Base-by-base conservation (phyloP, 129 eudicot species). In the Cynara cardunculus region DNA sequence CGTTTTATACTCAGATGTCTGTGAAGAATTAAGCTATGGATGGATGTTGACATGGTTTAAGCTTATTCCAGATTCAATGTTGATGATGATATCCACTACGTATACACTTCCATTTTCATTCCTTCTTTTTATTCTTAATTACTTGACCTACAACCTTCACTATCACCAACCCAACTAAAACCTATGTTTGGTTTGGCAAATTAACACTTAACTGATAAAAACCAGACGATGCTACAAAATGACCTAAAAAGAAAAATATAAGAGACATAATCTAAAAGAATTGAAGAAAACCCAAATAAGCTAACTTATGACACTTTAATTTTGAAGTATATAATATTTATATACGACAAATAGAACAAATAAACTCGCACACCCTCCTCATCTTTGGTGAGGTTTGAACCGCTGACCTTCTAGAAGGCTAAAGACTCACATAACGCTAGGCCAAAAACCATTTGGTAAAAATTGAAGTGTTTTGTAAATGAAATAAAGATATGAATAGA, bases 81-180 rank as follows among this genome's bases (percentile, higher is more conserved):
- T 37, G 85, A 81, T 74, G 81, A 68, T 74, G 81, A 82, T 75
- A 75, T 31, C 85, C 85, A 75, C 81, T 75, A 35, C 65, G 34
- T 26, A 74, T 67, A 5, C 5, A n/a, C 39, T 80, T 30, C 30
- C 35, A 67, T 81, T 70, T 74, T 25, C 69, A 65, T 27, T 81
- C 69, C 13, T 72, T 44, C 24, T 70, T 79, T 79, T 79, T 68
- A 37, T 65, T 41, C 53, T 69, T 56, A 56, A 18, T 56, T 69
- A 12, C 44, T 26, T 30, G 21, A 69, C 24, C 26, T 71, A 18
- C 34, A 34, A 56, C 65, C 18, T 35, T 62, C 25, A 77, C 73
- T 24, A 35, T 77, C 79, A 22, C 13, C 68, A 37, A 39, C 64
- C 81, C 39, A 56, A 18, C 65, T 56, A 53, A 49, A 53, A 5